Evolutionary conservation across 2,329 filamentous ascomycete genomes (phyloP), one percentile per base, ranked within the genome.

Genomic region (Teratosphaeria epicoccoides): DNA sequence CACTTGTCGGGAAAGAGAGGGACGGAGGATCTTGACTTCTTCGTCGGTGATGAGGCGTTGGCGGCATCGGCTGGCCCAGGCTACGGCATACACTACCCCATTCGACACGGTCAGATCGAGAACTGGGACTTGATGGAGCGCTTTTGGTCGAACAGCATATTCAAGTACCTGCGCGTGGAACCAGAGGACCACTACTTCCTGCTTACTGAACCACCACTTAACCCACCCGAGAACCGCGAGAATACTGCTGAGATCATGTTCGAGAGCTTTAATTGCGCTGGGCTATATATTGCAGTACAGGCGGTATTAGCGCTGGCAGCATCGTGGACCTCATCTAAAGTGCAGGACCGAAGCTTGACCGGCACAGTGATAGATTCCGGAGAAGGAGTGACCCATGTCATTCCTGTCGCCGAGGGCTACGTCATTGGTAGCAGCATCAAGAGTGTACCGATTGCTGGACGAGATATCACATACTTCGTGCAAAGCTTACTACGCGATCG

Each of bases 101-200:
- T 98, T 64, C 84, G 93, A 59, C 93, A 98, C 68, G 93, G 93
- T 47, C 93, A 98, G 76, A 88, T 98, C 71, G 93, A 98, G 75
- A 97, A 98, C 69, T 98, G 93, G 93, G 93, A 98, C 73, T 88
- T 96, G 66, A 98, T 98, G 93, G 93, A 98, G 72, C 85, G 93
- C 57, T 98, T 97, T 76, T 98, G 93, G 93, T 97, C 94, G 61
- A 97, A 97, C 76, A 98, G 93, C 57, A 98, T 98, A 74, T 98
- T 98, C 82, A 98, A 98, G 71, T 98, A 98, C 68, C 80, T 98
- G 49, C 83, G 93, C 63, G 93, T 98, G 61, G 93, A 98, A 73
- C 93, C 93, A 25, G 93, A 98, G 74, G 93, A 98, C 69, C 93
- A 98, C 72, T 90, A 95, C 76, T 98, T 98, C 72, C 83, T 98